Conservation (phyloP, 2,329 filamentous ascomycete genomes). For the Trichophyton simii region DNA sequence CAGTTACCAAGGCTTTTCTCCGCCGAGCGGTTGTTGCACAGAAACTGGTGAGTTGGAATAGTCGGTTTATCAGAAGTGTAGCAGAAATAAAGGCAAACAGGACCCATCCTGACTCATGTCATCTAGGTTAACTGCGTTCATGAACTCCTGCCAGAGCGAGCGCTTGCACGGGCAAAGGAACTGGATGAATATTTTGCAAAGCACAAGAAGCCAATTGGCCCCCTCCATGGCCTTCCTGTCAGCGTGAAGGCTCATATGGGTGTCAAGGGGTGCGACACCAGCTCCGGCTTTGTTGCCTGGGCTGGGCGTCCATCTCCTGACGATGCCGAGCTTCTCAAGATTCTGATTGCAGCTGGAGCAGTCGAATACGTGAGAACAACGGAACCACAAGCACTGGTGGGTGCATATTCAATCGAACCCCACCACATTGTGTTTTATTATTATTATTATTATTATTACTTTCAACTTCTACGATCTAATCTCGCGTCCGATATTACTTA, state of each 20-base stretch:
- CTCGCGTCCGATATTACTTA: background rate
- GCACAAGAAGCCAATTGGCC: slow-evolving; percentile 37
- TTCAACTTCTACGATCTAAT: background rate
- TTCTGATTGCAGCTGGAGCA: slow-evolving; percentile 30
- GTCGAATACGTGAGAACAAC: slow-evolving; percentile 48
- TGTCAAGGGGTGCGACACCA: slow-evolving; percentile 38
- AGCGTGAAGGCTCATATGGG: slow-evolving; percentile 41
- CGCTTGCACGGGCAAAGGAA: slow-evolving; percentile 34
- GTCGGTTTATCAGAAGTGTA: background rate
- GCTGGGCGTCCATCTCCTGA: slow-evolving; percentile 39
- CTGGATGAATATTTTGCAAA: slow-evolving; percentile 35
- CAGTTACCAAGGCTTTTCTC: slow-evolving; percentile 43
- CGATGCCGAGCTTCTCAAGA: slow-evolving; percentile 10
- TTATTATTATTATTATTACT: background rate
- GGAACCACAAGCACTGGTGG: slow-evolving; percentile 49
- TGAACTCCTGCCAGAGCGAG: slow-evolving; percentile 41
- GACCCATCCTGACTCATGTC: background rate
- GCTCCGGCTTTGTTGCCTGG: slow-evolving; percentile 53
- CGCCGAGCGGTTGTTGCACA: slow-evolving; percentile 44
- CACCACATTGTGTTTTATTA: background rate
- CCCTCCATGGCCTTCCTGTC: slow-evolving; percentile 51
- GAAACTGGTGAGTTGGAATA: slow-evolving; percentile 29
- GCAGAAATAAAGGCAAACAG: background rate
- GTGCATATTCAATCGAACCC: background rate
- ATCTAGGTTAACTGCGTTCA: slow-evolving; percentile 45